These are phyloP conservation scores for Salix caprea DNA, from an alignment of 345 rosid genomes.

Conservation along the genomic window DNA sequence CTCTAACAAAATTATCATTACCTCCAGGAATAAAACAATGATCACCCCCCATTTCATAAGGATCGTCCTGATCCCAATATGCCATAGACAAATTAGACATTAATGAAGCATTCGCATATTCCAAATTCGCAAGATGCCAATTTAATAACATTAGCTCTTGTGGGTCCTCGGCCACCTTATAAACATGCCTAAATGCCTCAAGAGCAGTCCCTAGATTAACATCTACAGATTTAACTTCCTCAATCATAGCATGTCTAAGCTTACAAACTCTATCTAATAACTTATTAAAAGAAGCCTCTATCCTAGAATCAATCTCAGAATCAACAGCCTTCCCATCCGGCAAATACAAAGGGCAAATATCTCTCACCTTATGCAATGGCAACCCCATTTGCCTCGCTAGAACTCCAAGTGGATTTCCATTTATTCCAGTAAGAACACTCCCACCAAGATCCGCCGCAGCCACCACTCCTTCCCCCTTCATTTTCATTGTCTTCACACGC, in stretches of 20 bases:
- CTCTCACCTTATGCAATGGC: slow-evolving; percentile 96
- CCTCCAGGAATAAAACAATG: slow-evolving; percentile 98
- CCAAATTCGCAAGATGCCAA: slow-evolving; percentile 94
- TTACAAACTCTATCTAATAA: slow-evolving; percentile 87
- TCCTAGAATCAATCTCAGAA: slow-evolving; percentile 66
- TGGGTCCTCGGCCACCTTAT: slow-evolving; percentile 70
- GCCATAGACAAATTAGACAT: slow-evolving; percentile 90
- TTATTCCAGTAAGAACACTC: slow-evolving; percentile 90
- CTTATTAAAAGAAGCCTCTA: slow-evolving; percentile 82
- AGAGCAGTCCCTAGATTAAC: slow-evolving; percentile 80
- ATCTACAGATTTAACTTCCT: slow-evolving; percentile 85
- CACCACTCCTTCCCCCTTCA: slow-evolving; percentile 71
- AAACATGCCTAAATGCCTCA: slow-evolving; percentile 71
- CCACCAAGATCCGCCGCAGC: slow-evolving; percentile 92
- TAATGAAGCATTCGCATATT: slow-evolving; percentile 89
- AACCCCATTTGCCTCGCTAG: slow-evolving; percentile 79
- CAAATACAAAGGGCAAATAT: slow-evolving; percentile 84
- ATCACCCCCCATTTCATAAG: slow-evolving; percentile 97
- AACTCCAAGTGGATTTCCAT: slow-evolving; percentile 92
- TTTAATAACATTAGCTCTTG: slow-evolving; percentile 83
- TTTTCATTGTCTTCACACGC: slow-evolving; percentile 72
- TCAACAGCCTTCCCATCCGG: slow-evolving; percentile 76
- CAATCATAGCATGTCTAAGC: slow-evolving; percentile 92
- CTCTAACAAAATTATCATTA: slow-evolving; percentile 75
- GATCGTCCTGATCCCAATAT: slow-evolving; percentile 98